phyloP scores from a whole-genome alignment of 805 yeast genomes.

The Starmerella floricola region DNA sequence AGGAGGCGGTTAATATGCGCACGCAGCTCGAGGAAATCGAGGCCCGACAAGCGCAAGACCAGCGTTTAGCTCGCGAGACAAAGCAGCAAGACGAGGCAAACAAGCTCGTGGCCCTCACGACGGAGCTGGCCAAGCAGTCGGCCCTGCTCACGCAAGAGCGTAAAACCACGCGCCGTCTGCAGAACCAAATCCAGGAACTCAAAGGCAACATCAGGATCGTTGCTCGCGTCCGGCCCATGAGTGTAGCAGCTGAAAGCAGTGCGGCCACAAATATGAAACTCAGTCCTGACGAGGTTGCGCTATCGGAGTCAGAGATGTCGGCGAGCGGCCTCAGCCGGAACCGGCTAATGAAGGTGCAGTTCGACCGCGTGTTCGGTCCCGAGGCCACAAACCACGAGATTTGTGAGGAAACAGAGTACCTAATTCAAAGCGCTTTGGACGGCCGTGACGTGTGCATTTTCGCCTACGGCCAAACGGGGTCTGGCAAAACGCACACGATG shows the following conservation, averaged over 20 bases:
- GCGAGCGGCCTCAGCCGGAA: constrained; percentile 4
- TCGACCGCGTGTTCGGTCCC: constrained; percentile 66
- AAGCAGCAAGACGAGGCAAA: too few species aligned
- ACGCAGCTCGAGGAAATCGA: too few species aligned
- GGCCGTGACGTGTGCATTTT: constrained; percentile 88
- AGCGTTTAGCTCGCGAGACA: too few species aligned
- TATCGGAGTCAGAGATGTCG: background rate
- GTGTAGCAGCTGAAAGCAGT: constrained; percentile 16
- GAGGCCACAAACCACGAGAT: constrained; percentile 45
- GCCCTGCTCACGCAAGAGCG: constrained; percentile 8
- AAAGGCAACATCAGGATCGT: constrained; percentile 88
- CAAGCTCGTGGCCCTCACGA: background rate
- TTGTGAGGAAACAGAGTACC: constrained; percentile 74
- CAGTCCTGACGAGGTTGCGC: background rate
- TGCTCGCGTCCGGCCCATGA: constrained; percentile 64
- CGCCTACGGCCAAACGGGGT: constrained; percentile 95
- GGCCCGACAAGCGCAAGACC: too few species aligned
- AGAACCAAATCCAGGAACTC: constrained; percentile 66
- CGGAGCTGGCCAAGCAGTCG: background rate
- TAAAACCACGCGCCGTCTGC: constrained; percentile 43
- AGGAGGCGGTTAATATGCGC: too few species aligned
- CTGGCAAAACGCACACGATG: constrained; percentile 94
- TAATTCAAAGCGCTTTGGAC: constrained; percentile 74
- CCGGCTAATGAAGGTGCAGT: constrained; percentile 36
- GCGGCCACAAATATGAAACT: background rate